Evolutionary conservation across 2,329 filamentous ascomycete genomes (phyloP).

Genomic region (Pyricularia sp.): DNA sequence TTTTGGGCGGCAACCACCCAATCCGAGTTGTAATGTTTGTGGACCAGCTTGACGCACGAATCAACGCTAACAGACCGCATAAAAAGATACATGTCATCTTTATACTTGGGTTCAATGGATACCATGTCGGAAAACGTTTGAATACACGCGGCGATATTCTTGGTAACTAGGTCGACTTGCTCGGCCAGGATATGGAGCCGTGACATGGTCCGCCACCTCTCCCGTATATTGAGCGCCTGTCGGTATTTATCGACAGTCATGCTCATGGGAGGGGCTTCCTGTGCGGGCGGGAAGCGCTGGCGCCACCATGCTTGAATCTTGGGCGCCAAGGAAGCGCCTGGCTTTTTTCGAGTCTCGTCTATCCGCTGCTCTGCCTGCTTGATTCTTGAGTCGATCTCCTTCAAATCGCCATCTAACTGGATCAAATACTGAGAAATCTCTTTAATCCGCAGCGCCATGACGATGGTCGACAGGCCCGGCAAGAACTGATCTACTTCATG

Average conservation of each 20-base stretch:
- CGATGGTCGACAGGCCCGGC: not conserved
- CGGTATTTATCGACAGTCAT: not conserved
- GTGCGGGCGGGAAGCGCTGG: not conserved
- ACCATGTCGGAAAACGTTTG: not conserved
- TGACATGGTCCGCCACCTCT: not conserved
- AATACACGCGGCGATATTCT: not conserved
- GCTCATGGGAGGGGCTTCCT: not conserved
- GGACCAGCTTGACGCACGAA: not conserved
- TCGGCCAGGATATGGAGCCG: not conserved
- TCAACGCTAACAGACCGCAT: not conserved
- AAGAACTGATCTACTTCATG: not conserved
- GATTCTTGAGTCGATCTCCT: not conserved
- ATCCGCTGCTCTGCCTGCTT: not conserved
- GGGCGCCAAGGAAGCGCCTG: not conserved
- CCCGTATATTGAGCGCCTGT: not conserved
- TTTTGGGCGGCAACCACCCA: not conserved
- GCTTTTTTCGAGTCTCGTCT: not conserved
- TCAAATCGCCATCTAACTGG: not conserved
- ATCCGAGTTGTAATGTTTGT: not conserved
- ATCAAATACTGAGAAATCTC: not conserved
- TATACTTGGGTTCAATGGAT: not conserved
- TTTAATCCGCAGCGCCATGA: conserved; percentile 3
- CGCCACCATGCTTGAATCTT: not conserved
- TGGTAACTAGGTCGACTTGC: not conserved
- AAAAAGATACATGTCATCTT: not conserved